Base-by-base conservation (phyloP, 805 yeast genomes). In the Lachancea kluyveri region DNA sequence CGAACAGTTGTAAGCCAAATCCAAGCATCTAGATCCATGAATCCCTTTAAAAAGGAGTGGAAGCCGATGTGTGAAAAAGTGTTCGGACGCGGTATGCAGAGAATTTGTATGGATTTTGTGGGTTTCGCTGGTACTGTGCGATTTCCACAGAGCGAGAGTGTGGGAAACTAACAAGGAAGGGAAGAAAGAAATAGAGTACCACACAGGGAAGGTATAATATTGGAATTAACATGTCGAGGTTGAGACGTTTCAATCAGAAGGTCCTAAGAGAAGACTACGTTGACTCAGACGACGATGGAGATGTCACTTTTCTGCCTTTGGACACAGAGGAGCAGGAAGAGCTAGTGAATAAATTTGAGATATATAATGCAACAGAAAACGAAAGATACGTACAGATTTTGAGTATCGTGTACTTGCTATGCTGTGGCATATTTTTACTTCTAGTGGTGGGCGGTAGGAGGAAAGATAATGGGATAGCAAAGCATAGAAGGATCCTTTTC, bases 311-410 rank as follows among this genome's bases (percentile, higher is more conserved):
- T 8, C 29, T 40, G 7, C 57, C 60, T 12, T 28, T 57, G 31
- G 61, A 54, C 26, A 42, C 45, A 3, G 54, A 46, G 9, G 62
- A 56, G 17, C 62, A 57, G 35, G 60, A 54, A 23, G 52, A 47
- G 21, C 28, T 52, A 32, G 51, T 57, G 13, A 41, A 43, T 27
- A 38, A 31, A 15, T 42, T 57, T 15, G 57, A 51, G 26, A 19
- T 40, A 12, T 43, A 41, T 8, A 52, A 51, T 27, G 30, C 30
- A 21, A 8, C 31, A 10, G 40, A 39, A 8, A 50, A 54, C 27
- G 42, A 42, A 12, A 24, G 30, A 11, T 40, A 35, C 21, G 38
- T 50, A 15, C 48, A 46, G 21, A 19, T 42, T 6, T 17, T 53
- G 21, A 42, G 48, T 12, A 14, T 41, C 1, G 21, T 47, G 10